A percentile compares a stretch with the other conserved stretches of the same genome.
phyloP scores from a whole-genome alignment of 1,139 yeast species.

The Saccharomycopsis hybrid region DNA sequence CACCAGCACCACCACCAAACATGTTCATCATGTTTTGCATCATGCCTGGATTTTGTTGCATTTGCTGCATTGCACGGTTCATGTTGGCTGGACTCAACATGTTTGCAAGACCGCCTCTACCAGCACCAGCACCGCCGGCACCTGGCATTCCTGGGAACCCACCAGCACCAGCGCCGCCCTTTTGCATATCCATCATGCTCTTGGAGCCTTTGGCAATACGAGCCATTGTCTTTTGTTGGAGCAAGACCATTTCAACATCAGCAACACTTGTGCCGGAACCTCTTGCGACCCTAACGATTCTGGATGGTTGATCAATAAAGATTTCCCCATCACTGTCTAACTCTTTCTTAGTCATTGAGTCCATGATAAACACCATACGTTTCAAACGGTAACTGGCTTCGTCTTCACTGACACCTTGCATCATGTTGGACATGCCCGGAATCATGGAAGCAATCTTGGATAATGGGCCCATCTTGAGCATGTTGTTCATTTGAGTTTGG shows the following conservation, averaged over 20 bases:
- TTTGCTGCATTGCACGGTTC: constrained; percentile 40
- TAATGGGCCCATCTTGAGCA: constrained; percentile 94
- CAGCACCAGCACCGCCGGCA: constrained; percentile 36
- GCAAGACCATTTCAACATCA: constrained; percentile 87
- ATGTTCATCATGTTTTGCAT: constrained; percentile 50
- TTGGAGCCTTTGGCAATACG: constrained; percentile 78
- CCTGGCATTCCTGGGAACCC: constrained; percentile 33
- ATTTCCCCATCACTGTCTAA: constrained; percentile 84
- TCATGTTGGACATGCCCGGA: constrained; percentile 86
- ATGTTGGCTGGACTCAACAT: constrained; percentile 19
- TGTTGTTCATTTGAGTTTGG: constrained; percentile 91
- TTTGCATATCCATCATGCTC: constrained; percentile 45
- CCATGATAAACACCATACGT: constrained; percentile 88
- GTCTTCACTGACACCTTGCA: constrained; percentile 86
- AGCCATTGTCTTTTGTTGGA: constrained; percentile 94
- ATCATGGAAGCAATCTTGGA: constrained; percentile 93
- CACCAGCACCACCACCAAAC: constrained; percentile 32
- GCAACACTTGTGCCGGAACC: constrained; percentile 95
- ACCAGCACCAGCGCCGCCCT: constrained; percentile 32
- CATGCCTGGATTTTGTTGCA: constrained; percentile 60
- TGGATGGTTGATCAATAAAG: constrained; percentile 73
- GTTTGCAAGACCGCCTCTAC: constrained; percentile 12
- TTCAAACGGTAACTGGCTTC: constrained; percentile 79
- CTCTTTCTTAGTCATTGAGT: constrained; percentile 91
- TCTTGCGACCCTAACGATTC: constrained; percentile 85